Conservation (phyloP, 148 eudicot species). For the Rhododendron henanense region DNA sequence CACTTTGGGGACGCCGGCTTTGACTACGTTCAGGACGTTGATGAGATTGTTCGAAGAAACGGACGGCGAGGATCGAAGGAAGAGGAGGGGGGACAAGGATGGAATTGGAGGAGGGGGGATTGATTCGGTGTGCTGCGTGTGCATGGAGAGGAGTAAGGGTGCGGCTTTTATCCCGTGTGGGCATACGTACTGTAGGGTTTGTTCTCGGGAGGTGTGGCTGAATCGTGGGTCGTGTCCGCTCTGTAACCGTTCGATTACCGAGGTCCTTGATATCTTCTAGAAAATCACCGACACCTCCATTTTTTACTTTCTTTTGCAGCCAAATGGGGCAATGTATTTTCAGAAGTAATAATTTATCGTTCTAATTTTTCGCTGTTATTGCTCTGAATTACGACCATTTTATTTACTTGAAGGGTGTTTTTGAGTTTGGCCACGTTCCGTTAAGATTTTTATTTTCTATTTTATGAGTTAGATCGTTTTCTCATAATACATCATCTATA, state of each 20-base stretch:
- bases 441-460: too few relatives aligned
- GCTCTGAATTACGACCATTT: not conserved
- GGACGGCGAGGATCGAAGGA: conserved; percentile 11
- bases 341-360: not conserved
- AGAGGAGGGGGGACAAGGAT: not conserved
- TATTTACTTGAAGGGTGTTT: not conserved
- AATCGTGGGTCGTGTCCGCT: conserved; percentile 36
- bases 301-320: not conserved
- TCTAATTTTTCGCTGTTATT: not conserved
- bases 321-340: not conserved
- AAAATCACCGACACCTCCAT: not conserved
- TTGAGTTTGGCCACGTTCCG: not conserved
- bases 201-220: conserved; percentile 31
- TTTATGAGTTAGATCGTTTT: too few relatives aligned
- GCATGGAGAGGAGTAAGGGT: conserved; percentile 36
- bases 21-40: conserved; percentile 16
- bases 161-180: conserved; percentile 38
- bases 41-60: conserved; percentile 19
- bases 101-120: not conserved
- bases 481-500: too few relatives aligned
- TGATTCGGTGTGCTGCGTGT: conserved; percentile 31
- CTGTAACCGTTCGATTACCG: conserved; percentile 22
- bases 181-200: conserved; percentile 31
- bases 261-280: conserved; percentile 35
- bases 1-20: not conserved